Evolutionary conservation across 176 grass and related monocot species (phyloP), one percentile per base, ranked within the genome.

Genomic region (Luzula sylvatica): DNA sequence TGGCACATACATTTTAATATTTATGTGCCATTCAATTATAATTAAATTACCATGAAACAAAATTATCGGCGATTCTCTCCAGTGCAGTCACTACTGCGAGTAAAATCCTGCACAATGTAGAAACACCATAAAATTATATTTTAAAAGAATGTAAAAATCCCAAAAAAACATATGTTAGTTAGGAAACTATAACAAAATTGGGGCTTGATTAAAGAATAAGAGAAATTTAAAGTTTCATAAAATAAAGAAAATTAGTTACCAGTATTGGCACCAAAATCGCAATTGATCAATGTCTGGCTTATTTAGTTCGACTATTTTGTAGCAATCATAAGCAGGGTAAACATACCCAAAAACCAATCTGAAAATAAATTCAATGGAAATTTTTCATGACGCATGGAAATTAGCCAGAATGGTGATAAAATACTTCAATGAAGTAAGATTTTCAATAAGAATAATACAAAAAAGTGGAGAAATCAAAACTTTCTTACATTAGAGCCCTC

Each of bases 251-350:
- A 58, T 16, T 7, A 87, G 51, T 21, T 41, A 94, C 88, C 88
- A 94, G 66, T 94, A 94, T 55, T 83, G 88, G 70, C 88, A 94
- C 83, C 88, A 94, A 80, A 94, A 94, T 29, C 75, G 83, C 72
- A 94, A 51, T 43, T 87, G 79, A 63, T 80, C 79, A n/a, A 81
- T 73, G 55, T 87, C 88, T 26, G 83, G 83, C 42, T 61, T 82
- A 55, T 87, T 83, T 46, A 87, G 64, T 72, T 87, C 88, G 32
- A 94, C 72, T 3, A 59, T 72, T 65, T 94, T 94, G 69, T 94
- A 94, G 66, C 88, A 94, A 61, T 87, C 83, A 38, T 94, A 94
- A 20, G 88, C 88, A 0, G 88, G 88, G 53, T 94, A 94, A 24
- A 68, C 73, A 63, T 94, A 94, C 26, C 88, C 83, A 15, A 94